A percentile compares a stretch with the other conserved stretches of the same genome.
phyloP scores from a whole-genome alignment of 352 stramenopile genomes.

The Globisporangium megalacanthum region DNA sequence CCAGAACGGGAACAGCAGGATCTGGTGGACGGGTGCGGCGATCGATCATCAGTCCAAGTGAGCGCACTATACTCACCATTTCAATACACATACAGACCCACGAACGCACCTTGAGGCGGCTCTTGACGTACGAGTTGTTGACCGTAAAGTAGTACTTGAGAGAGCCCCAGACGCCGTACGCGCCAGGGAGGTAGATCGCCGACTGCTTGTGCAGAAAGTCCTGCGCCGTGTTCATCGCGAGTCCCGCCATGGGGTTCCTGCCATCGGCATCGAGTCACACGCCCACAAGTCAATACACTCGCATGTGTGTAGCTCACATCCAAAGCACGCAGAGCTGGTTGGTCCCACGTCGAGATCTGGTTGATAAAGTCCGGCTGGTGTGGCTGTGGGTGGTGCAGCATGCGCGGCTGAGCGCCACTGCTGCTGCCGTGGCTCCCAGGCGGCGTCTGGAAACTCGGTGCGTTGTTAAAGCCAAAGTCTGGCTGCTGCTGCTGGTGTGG shows the following conservation, averaged over 20 bases:
- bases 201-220: constrained; percentile 82
- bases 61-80: background rate
- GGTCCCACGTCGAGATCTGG: constrained; percentile 50
- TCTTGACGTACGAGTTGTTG: constrained; percentile 88
- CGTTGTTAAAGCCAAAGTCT: constrained; percentile 9
- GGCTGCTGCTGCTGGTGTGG: constrained; percentile 19
- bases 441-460: constrained; percentile 15
- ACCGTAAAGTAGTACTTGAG: constrained; percentile 90
- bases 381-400: constrained; percentile 19
- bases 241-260: constrained; percentile 82
- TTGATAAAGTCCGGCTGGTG: constrained; percentile 70
- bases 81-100: constrained; percentile 15
- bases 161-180: constrained; percentile 72
- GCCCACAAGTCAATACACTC: background rate
- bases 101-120: constrained; percentile 63
- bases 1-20: constrained; percentile 82
- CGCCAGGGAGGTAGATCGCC: constrained; percentile 71
- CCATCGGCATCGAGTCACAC: background rate
- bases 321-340: background rate
- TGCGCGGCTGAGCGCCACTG: constrained; percentile 5
- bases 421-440: constrained; percentile 10
- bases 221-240: constrained; percentile 81
- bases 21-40: constrained; percentile 20
- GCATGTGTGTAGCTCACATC: background rate
- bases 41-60: background rate